Evolutionary conservation across 163 green algal species (phyloP).

Genomic region (Scenedesmus sp.): DNA sequence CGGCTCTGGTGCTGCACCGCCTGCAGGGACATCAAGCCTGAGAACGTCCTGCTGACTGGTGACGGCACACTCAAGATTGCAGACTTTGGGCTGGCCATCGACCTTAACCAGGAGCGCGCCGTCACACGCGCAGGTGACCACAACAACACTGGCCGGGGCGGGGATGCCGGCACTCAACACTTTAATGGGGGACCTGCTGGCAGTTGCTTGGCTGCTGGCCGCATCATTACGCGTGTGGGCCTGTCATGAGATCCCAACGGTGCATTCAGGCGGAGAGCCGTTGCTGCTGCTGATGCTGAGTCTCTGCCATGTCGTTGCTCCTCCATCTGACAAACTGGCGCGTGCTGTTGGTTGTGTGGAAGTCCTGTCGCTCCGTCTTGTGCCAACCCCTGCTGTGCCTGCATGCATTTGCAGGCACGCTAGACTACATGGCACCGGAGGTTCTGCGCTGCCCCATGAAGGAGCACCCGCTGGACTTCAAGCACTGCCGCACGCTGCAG

Average conservation of each 20-base stretch:
- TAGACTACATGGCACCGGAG: constrained; percentile 76
- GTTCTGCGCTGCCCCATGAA: constrained; percentile 85
- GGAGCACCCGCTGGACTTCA: constrained; percentile 80
- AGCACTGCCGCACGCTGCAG: constrained; percentile 50
- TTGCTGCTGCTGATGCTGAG: too few relatives aligned
- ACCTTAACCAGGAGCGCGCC: constrained; percentile 29
- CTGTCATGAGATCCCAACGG: too few relatives aligned
- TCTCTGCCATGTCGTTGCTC: too few relatives aligned
- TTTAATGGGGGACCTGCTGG: too few relatives aligned
- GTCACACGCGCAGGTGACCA: constrained; percentile 11
- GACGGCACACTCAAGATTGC: neutral
- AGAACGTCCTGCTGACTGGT: constrained; percentile 39
- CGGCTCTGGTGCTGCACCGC: neutral
- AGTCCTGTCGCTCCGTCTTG: too few relatives aligned
- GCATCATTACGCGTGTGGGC: neutral
- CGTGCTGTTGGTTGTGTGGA: too few relatives aligned
- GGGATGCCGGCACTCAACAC: neutral
- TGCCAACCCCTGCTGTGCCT: too few relatives aligned
- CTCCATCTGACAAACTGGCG: too few relatives aligned
- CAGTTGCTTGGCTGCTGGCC: too few relatives aligned
- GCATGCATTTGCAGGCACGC: constrained; percentile 53
- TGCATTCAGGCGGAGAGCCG: too few relatives aligned
- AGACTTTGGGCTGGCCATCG: constrained; percentile 40
- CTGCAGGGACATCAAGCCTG: constrained; percentile 57
- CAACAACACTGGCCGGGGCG: neutral